Evolutionary conservation across 2,329 filamentous ascomycete species (phyloP).

Genomic region (Xylaria polymorpha): DNA sequence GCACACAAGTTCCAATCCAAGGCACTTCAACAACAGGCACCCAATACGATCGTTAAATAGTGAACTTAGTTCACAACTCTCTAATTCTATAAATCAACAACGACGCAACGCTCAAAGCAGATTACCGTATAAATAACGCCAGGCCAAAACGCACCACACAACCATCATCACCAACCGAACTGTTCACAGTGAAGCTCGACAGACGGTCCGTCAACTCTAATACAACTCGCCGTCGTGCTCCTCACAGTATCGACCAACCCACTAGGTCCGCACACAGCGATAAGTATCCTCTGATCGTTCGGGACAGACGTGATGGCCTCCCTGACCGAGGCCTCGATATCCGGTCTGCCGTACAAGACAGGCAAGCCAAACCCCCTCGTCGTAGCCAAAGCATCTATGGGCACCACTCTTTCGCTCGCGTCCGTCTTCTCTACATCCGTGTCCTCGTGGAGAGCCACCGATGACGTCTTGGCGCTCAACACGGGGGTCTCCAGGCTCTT

Average conservation of each 20-base stretch:
- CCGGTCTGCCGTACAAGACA: slow-evolving; percentile 55
- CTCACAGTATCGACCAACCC: slow-evolving; percentile 59
- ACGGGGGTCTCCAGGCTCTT: slow-evolving; percentile 33
- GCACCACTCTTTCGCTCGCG: slow-evolving; percentile 20
- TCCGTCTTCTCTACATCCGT: slow-evolving; percentile 39
- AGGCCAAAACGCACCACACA: background rate
- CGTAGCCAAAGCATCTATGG: slow-evolving; percentile 32
- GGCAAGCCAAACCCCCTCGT: slow-evolving; percentile 44
- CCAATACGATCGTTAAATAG: background rate
- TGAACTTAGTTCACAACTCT: background rate
- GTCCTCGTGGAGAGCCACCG: slow-evolving; percentile 37
- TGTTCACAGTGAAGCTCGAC: slow-evolving; percentile 65
- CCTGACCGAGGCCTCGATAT: slow-evolving; percentile 54
- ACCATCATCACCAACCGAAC: slow-evolving; percentile 56
- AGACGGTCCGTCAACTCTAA: slow-evolving; percentile 57
- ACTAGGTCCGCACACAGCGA: slow-evolving; percentile 62
- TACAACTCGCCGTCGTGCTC: slow-evolving; percentile 57
- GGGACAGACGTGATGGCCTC: slow-evolving; percentile 52
- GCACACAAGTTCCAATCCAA: background rate
- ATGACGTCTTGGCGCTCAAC: slow-evolving; percentile 35
- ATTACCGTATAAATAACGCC: background rate
- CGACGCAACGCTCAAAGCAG: background rate
- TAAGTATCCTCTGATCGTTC: slow-evolving; percentile 54
- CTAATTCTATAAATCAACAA: slow-evolving; percentile 9
- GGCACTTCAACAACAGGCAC: background rate